Evolutionary conservation across 2,329 filamentous ascomycete species (phyloP).

Genomic region (Talaromyces piceae): DNA sequence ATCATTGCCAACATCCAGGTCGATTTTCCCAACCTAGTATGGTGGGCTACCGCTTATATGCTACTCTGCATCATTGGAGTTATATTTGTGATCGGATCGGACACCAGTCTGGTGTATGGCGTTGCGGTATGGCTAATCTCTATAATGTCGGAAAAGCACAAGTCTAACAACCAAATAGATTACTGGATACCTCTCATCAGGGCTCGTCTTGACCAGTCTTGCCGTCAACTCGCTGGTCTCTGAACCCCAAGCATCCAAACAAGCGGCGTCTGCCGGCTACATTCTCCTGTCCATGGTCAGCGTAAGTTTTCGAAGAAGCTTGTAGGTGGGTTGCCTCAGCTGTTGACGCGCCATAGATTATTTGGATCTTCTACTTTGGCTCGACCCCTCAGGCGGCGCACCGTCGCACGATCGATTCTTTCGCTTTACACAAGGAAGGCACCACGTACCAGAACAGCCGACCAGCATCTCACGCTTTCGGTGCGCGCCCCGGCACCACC

Average conservation of each 20-base stretch:
- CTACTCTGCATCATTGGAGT: constrained; percentile 75
- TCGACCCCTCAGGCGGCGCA: constrained; percentile 80
- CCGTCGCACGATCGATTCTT: constrained; percentile 89
- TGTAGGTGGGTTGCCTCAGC: constrained; percentile 8
- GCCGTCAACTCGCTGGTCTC: constrained; percentile 84
- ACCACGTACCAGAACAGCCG: constrained; percentile 57
- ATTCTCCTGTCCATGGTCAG: constrained; percentile 89
- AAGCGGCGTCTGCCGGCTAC: constrained; percentile 86
- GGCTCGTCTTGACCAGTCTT: constrained; percentile 76
- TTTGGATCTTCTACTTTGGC: constrained; percentile 99
- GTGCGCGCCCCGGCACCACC: constrained; percentile 72
- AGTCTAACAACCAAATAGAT: constrained; percentile 42
- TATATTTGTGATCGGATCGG: constrained; percentile 73
- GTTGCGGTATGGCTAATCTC: constrained; percentile 63
- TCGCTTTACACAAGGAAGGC: constrained; percentile 81
- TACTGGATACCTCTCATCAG: constrained; percentile 76
- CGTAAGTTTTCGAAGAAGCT: constrained; percentile 48
- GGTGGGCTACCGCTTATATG: constrained; percentile 86
- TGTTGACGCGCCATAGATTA: constrained; percentile 54
- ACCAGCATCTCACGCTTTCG: constrained; percentile 66
- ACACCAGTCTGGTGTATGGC: constrained; percentile 80
- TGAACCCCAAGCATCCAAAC: constrained; percentile 58
- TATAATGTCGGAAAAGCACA: too few relatives aligned
- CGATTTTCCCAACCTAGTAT: constrained; percentile 74
- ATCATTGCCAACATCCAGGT: constrained; percentile 59